Conservation (phyloP, 306 rosid genomes). For the Boehmeria nivea region DNA sequence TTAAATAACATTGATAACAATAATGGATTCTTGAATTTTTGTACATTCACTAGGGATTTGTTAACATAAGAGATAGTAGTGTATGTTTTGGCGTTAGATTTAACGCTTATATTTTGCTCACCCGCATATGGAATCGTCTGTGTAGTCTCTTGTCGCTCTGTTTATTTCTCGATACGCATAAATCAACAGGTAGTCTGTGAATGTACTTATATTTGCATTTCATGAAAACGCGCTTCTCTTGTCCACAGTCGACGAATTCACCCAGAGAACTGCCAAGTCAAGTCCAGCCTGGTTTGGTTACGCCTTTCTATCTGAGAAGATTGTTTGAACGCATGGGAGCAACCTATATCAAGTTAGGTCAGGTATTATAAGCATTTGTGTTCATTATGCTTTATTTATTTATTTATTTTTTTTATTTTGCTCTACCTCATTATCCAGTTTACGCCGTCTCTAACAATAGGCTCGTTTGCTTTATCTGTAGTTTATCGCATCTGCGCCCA, state of each 20-base stretch:
- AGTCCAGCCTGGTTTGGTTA: slow-evolving; percentile 70
- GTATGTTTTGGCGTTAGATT: too few relatives aligned
- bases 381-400: neutral
- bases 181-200: too few relatives aligned
- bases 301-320: slow-evolving; percentile 79
- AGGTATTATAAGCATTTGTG: slow-evolving; percentile 41
- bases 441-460: slow-evolving; percentile 19
- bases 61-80: too few relatives aligned
- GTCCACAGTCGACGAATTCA: slow-evolving; percentile 62
- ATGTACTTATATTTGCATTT: too few relatives aligned
- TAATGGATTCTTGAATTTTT: too few relatives aligned
- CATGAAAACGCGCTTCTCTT: neutral
- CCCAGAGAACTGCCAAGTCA: slow-evolving; percentile 58
- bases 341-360: slow-evolving; percentile 88
- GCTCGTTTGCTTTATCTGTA: slow-evolving; percentile 32
- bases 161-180: too few relatives aligned
- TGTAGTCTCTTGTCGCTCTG: too few relatives aligned
- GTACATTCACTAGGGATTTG: too few relatives aligned
- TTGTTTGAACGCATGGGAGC: slow-evolving; percentile 95
- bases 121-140: too few relatives aligned
- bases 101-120: too few relatives aligned
- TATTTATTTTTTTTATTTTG: neutral
- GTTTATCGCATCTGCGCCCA: slow-evolving; percentile 95
- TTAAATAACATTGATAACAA: too few relatives aligned
- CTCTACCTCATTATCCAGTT: slow-evolving; percentile 3